Base-by-base conservation (phyloP, 176 grass and related monocot species). In the Lolium rigidum region DNA sequence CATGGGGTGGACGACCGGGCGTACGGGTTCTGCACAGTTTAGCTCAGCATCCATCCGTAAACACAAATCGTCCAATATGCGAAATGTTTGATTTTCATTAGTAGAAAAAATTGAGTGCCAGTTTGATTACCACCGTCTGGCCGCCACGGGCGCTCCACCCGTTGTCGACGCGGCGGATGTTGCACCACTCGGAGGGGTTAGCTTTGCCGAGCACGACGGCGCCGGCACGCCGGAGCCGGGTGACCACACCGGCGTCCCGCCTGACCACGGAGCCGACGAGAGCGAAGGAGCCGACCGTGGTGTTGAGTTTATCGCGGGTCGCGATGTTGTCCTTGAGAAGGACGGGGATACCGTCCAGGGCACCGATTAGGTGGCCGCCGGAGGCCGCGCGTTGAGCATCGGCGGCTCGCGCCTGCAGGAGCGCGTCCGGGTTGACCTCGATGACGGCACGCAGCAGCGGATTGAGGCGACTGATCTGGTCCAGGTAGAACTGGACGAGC, bases 141-240 rank as follows among this genome's bases (percentile, higher is more conserved):
- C 93, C 93, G 39, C 85, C 69, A 38, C 93, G 93, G 10, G 88
- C 93, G 80, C 87, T 88, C 87, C 93, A 95, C 3, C 85, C 90
- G 55, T 1, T 0, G 0, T 31, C 0, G 12, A 82, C 48, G 10
- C 16, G 10, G 15, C 87, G 89, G 90, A 92, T 87, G 39, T 82
- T 18, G 16, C 77, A 71, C 93, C 93, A 92, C 70, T 95, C 93
- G 49, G 73, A 59, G 11, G 82, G 55, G 83, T 70, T 94, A 49
- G 88, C 83, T 70, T 90, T 95, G 81, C 93, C 93, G 37, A 95
- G 81, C 20, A 95, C 44, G 46, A 95, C 83, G 15, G 90, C 90
- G 2, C 93, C 93, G 1, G 83, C 86, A 0, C 13, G 24, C n/a
- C 88, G 80, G 61, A 95, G 90, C 24, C 83, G 59, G 50, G 43